Base-by-base conservation (phyloP, 1,284 basidiomycete species). In the Ganoderma lingzhi region DNA sequence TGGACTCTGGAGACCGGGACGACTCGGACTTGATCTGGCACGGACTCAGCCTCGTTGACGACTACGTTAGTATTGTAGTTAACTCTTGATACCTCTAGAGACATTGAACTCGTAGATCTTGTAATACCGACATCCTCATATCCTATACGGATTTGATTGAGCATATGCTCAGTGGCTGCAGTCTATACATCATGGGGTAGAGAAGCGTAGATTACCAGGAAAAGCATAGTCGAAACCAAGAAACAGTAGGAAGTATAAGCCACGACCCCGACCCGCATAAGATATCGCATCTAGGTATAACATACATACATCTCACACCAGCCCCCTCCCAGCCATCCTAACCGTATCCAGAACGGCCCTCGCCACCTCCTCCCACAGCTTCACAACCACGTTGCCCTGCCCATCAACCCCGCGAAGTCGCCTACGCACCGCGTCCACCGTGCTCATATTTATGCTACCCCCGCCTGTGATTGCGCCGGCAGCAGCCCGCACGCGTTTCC, bases 251-350 rank as follows among this genome's bases (percentile, higher is more conserved):
- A 35, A 35, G 35, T 8, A 35, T 35, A 51, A 28, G 48, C 48
- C 5, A 10, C 10, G 9, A 51, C 48, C 48, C 35, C 3, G 35
- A 3, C 35, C 35, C 35, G 35, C 35, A 35, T 35, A 35, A 5
- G 35, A 35, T 35, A 35, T 35, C 35, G 35, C 35, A 35, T 35
- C 35, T 35, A 35, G 35, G 35, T 35, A 35, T 35, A 35, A 5
- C 35, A 3, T 8, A 35, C 35, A 35, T 35, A 35, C 3, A 37
- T 15, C 56, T 83, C 77, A 93, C 53, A 91, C 91, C 70, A 94
- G 79, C 30, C 92, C 92, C 69, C 91, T 86, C 15, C 91, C 92
- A 2, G 89, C 93, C 93, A 94, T 94, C 74, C 84, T 84, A 32
- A 92, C 84, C 3, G 91, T 92, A 80, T 94, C 93, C 62, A 81